Evolutionary conservation across 2,329 filamentous ascomycete genomes (phyloP).

Genomic region (Hymenoscyphus fructigenus): DNA sequence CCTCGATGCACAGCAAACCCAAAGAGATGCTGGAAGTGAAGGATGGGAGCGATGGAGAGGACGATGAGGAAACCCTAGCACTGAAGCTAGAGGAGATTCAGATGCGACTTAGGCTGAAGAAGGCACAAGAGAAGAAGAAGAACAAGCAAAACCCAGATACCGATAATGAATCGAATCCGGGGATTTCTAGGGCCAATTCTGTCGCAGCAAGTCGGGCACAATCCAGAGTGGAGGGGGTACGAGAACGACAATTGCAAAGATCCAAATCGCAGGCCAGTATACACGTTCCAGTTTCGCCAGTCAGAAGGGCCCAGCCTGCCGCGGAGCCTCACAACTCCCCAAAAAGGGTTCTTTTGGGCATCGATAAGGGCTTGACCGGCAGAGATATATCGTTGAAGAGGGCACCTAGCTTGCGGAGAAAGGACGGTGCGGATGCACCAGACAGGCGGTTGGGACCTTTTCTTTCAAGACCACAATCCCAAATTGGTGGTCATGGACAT

Average conservation of each 20-base stretch:
- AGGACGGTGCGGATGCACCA: conserved; percentile 32
- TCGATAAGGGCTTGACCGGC: conserved; percentile 82
- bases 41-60: conserved; percentile 40
- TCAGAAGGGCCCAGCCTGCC: conserved; percentile 55
- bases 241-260: conserved; percentile 29
- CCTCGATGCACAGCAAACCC: conserved; percentile 23
- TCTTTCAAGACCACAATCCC: conserved; percentile 43
- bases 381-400: conserved; percentile 82
- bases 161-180: conserved; percentile 25
- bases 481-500: conserved; percentile 24
- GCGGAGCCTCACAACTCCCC: conserved; percentile 66
- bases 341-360: conserved; percentile 75
- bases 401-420: conserved; percentile 52
- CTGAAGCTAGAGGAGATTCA: conserved; percentile 87
- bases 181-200: conserved; percentile 27
- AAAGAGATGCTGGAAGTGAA: conserved; percentile 30
- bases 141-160: conserved; percentile 31
- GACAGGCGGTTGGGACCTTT: conserved; percentile 41
- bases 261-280: conserved; percentile 45
- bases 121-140: conserved; percentile 60
- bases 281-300: conserved; percentile 75
- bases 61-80: conserved; percentile 84
- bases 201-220: conserved; percentile 29
- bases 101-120: conserved; percentile 83
- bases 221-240: conserved; percentile 29